Evolutionary conservation across 2,329 filamentous ascomycete species (phyloP).

Genomic region (Hirsutella minnesotensis): DNA sequence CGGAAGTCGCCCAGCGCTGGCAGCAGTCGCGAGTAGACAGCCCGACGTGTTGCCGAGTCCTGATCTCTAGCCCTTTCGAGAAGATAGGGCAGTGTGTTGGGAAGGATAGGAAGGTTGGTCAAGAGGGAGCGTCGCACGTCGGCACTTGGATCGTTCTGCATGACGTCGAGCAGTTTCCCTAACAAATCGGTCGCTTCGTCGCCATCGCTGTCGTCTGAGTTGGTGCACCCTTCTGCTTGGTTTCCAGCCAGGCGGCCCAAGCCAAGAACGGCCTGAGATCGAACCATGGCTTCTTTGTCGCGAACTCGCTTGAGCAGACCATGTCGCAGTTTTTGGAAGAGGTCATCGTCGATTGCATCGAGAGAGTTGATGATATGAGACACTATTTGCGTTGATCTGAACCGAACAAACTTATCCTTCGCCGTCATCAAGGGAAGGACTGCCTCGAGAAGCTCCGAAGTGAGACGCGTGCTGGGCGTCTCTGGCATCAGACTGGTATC

Average conservation of each 20-base stretch:
- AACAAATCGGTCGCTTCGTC: conserved; percentile 57
- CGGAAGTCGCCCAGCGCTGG: conserved; percentile 89
- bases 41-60: conserved; percentile 71
- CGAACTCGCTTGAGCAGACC: conserved; percentile 75
- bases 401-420: conserved; percentile 90
- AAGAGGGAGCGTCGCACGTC: conserved; percentile 84
- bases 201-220: conserved; percentile 58
- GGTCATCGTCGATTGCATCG: conserved; percentile 80
- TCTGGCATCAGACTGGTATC: conserved; percentile 64
- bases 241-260: conserved; percentile 76
- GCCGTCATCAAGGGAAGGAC: conserved; percentile 65
- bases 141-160: conserved; percentile 89
- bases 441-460: conserved; percentile 58
- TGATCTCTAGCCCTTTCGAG: conserved; percentile 85
- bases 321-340: conserved; percentile 72
- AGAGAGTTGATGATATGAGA: conserved; percentile 88
- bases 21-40: conserved; percentile 76
- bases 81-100: conserved; percentile 71
- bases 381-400: conserved; percentile 78
- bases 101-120: conserved; percentile 78
- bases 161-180: conserved; percentile 72
- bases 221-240: conserved; percentile 56
- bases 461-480: conserved; percentile 73
- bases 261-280: conserved; percentile 83
- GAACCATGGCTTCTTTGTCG: conserved; percentile 88